Evolutionary conservation across 805 yeast genomes (phyloP), one percentile per base, ranked within the genome.

Genomic region (Maudiozyma serrabonitensis): DNA sequence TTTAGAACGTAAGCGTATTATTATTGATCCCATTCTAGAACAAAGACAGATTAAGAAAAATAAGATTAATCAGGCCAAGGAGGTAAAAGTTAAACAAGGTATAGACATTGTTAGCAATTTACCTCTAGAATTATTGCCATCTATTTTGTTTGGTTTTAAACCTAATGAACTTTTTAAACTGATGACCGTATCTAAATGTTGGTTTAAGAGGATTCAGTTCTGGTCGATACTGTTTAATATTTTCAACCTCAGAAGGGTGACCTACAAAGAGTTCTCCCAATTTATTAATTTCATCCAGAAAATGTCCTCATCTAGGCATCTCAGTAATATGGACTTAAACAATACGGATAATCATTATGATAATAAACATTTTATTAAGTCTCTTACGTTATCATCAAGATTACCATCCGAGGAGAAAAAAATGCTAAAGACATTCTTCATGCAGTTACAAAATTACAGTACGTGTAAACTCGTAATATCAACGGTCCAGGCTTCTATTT

Each of bases 81-180:
- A 28, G 12, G 32, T 28, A 11, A 8, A 28, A 28, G 32, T 4
- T 2, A 28, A 28, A 8, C 12, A 9, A 28, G 32, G 32, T 2
- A 37, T 52, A 3, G 64, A 63, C 52, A 52, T 57, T n/a, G 44
- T 61, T 3, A 37, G 35, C 3, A 32, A 37, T 7, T 43, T 65
- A 11, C 69, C 69, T 1, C 7, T 50, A 0, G 69, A 66, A 50
- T 21, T 66, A n/a, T n/a, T 59, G 6, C 54, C 57, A 4, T 15
- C 32, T 4, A 53, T 66, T 12, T 47, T 66, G 11, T 16, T 38
- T 19, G 44, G 53, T 13, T 55, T 64, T 6, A 43, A 51, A 6
- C 40, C 58, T 6, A 54, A 43, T 32, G 63, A 64, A 16, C 41
- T 63, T 6, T 28, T 57, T 13, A 48, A 45, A n/a, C 50, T 57